Evolutionary conservation across 176 grass and related monocot species (phyloP).

Genomic region (Rhynchospora breviuscula): DNA sequence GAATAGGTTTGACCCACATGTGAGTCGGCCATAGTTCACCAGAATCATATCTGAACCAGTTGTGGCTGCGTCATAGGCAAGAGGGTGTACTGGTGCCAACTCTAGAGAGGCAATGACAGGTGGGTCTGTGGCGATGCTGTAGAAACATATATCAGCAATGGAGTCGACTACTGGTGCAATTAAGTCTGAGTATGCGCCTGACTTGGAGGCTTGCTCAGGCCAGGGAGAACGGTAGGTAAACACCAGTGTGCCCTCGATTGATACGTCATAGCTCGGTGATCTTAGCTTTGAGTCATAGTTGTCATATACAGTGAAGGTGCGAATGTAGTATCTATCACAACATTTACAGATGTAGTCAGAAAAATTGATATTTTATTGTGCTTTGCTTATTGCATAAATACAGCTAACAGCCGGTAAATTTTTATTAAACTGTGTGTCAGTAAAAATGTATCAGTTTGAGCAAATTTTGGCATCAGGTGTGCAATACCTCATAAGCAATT

Average conservation of each 20-base stretch:
- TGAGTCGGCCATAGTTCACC: constrained; percentile 94
- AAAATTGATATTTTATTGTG: neutral
- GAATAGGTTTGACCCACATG: constrained; percentile 55
- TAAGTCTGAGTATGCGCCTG: constrained; percentile 92
- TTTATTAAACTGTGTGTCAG: too few relatives aligned
- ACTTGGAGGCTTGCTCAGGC: constrained; percentile 73
- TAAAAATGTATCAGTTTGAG: neutral
- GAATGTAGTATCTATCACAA: constrained; percentile 74
- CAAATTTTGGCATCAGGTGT: neutral
- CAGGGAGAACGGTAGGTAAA: constrained; percentile 87
- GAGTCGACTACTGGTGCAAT: constrained; percentile 59
- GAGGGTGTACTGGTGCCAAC: constrained; percentile 62
- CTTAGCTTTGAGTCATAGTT: constrained; percentile 93
- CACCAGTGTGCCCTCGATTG: constrained; percentile 80
- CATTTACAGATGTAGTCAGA: neutral
- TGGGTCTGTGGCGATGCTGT: constrained; percentile 85
- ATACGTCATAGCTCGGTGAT: constrained; percentile 87
- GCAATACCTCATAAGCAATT: neutral
- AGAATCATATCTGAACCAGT: constrained; percentile 59
- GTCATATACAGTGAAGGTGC: constrained; percentile 96
- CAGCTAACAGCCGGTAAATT: neutral
- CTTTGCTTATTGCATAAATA: neutral
- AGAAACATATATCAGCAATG: constrained; percentile 84
- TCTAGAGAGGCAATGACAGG: constrained; percentile 82
- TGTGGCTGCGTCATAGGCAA: constrained; percentile 82